phyloP scores from a whole-genome alignment of 768 basidiomycete species.

The Filobasidium wieringae region DNA sequence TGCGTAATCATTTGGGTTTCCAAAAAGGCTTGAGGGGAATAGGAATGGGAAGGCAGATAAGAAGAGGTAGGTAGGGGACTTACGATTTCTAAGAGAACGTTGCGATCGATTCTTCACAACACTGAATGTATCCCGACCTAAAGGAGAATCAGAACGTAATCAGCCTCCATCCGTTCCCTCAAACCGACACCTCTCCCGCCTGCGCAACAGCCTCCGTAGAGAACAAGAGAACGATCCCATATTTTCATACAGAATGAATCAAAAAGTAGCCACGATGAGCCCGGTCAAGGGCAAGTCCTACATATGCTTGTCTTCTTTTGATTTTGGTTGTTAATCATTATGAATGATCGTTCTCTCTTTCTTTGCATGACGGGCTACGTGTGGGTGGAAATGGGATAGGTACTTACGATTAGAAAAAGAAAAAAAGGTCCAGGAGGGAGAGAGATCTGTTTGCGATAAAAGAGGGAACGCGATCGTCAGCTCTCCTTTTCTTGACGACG shows the following conservation, averaged over 20 bases:
- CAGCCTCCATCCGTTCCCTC: not conserved
- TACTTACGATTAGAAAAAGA: not conserved
- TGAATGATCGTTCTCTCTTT: not conserved
- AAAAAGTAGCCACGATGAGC: slow-evolving; percentile 10
- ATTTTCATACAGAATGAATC: slow-evolving; percentile 9
- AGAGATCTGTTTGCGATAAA: not conserved
- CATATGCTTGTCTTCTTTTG: slow-evolving; percentile 18
- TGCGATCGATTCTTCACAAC: not conserved
- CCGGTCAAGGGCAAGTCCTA: slow-evolving; percentile 3
- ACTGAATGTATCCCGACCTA: not conserved
- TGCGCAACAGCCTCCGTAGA: not conserved
- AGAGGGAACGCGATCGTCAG: slow-evolving; percentile 3
- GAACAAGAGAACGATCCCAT: not conserved
- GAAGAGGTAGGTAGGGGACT: not conserved
- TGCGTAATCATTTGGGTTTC: slow-evolving; percentile 4
- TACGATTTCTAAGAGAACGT: slow-evolving; percentile 1
- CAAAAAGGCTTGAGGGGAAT: not conserved
- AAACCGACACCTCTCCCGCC: too few relatives aligned
- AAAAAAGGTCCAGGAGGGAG: not conserved
- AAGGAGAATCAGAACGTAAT: not conserved
- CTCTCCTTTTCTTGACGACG: not conserved
- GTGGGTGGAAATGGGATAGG: not conserved
- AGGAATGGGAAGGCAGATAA: not conserved
- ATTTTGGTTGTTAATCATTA: slow-evolving; percentile 10
- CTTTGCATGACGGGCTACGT: not conserved